Percentiles rank a stretch among this genome's conserved stretches.
Conservation (phyloP, 1,284 basidiomycete species). For the Fomitopsis pinicola region DNA sequence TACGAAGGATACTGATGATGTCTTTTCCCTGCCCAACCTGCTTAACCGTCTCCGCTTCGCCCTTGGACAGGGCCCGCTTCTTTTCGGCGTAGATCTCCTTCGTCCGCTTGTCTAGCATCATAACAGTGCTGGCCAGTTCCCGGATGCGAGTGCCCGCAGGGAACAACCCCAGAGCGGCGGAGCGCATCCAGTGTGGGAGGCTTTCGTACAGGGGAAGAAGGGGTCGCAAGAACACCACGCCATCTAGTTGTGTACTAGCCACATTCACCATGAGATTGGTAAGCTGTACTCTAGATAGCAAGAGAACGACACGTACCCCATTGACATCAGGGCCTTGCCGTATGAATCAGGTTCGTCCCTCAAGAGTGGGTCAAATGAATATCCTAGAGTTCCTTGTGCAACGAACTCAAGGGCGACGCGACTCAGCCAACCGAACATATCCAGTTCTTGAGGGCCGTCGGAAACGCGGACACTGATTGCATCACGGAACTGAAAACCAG, state of each 20-base stretch:
- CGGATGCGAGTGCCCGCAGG: conserved; percentile 21
- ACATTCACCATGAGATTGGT: not conserved
- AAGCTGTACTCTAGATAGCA: too few species aligned
- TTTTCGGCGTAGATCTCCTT: conserved; percentile 15
- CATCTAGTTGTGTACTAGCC: not conserved
- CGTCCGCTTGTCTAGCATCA: conserved; percentile 11
- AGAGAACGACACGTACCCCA: conserved; percentile 10
- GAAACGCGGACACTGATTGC: conserved; percentile 7
- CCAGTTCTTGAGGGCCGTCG: conserved; percentile 12
- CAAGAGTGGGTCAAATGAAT: conserved; percentile 21
- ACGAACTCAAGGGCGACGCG: conserved; percentile 23
- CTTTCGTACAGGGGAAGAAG: conserved; percentile 11
- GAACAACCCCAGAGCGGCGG: conserved; percentile 27
- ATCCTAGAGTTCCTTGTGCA: conserved; percentile 24
- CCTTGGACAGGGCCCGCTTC: conserved; percentile 12
- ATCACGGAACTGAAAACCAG: conserved; percentile 9
- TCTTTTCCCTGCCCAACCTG: conserved; percentile 23
- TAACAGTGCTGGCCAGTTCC: conserved; percentile 11
- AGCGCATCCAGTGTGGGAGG: conserved; percentile 30
- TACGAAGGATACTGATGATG: conserved; percentile 22
- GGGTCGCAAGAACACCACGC: not conserved
- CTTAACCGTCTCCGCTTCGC: conserved; percentile 10
- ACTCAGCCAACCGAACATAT: conserved; percentile 22
- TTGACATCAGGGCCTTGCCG: conserved; percentile 14
- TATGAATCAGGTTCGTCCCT: conserved; percentile 13